Evolutionary conservation across 2,329 filamentous ascomycete species (phyloP).

Genomic region (Esteya vermicola): DNA sequence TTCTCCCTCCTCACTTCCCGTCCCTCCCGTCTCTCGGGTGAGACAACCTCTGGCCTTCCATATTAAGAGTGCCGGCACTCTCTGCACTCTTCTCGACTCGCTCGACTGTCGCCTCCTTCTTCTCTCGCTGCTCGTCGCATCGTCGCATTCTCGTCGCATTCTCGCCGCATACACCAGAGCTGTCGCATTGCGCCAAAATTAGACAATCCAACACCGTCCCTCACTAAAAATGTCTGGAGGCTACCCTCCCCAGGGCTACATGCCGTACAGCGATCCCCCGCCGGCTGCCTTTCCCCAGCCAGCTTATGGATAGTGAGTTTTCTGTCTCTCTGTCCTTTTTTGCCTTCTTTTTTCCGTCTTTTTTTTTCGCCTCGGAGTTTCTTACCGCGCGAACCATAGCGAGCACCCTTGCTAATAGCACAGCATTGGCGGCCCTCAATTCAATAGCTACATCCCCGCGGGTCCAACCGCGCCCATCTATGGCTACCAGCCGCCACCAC

Average conservation of each 20-base stretch:
- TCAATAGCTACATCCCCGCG: conserved; percentile 35
- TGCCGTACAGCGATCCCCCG: conserved; percentile 6
- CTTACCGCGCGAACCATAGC: too few relatives aligned
- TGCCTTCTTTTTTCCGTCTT: too few relatives aligned
- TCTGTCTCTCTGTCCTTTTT: neutral
- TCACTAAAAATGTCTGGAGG: conserved; percentile 6
- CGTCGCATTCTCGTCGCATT: too few relatives aligned
- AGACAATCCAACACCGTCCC: neutral
- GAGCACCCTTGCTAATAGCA: neutral
- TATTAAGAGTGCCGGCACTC: too few relatives aligned
- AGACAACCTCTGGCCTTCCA: too few relatives aligned
- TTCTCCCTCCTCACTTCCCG: too few relatives aligned
- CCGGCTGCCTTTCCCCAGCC: conserved; percentile 6
- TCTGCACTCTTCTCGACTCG: too few relatives aligned
- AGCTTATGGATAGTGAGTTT: conserved; percentile 5
- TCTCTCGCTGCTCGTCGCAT: too few relatives aligned
- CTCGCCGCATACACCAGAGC: neutral
- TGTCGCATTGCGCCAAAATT: neutral
- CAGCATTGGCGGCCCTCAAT: conserved; percentile 12
- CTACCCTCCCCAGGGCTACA: conserved; percentile 8
- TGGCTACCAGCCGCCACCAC: conserved; percentile 25
- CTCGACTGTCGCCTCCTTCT: too few relatives aligned
- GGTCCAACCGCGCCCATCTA: conserved; percentile 22
- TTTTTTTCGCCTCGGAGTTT: too few relatives aligned
- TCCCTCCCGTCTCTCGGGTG: too few relatives aligned